Evolutionary conservation across 2,329 filamentous ascomycete genomes (phyloP), one percentile per base, ranked within the genome.

Genomic region (Emmonsia crescens): DNA sequence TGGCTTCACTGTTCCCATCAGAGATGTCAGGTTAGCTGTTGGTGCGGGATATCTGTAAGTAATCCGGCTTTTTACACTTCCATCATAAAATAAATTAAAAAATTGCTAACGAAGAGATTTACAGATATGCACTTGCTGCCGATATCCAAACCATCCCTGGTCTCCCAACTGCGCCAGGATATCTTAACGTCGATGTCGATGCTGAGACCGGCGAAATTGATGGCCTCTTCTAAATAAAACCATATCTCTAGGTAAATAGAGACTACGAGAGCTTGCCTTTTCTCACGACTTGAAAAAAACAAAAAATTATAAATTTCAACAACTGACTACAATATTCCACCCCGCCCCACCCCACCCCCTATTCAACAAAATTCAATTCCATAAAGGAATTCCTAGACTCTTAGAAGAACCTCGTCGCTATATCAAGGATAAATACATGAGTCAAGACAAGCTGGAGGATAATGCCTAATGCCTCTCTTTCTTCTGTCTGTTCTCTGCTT

Each of bases 141-240:
- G 94, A 99, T 72, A 97, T 99, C 67, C 94, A 97, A 80, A 99
- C 94, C 1, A 99, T 99, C 66, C 94, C 94, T 16, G 94, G 94
- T 64, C 80, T 99, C 66, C 93, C 93, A 10, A 97, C 94, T 9
- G 93, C 93, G 24, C 94, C 93, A 9, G 94, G 94, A 12, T 97
- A 97, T 73, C 80, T 97, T 64, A 96, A 96, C 70, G 92, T 96
- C 54, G 93, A 96, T 68, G 82, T 87, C 51, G 87, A 93, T 69
- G 77, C 81, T 5, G 88, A 91, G 79, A 92, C 88, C n/a, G 89
- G 89, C 60, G 89, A 93, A 77, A 90, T 93, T 66, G 85, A 90
- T 62, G 89, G 94, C 5, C 83, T 99, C 61, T 99, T 97, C 76
- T 99, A 91, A 57, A 46, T n/a, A n/a, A n/a, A n/a, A n/a, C n/a